A percentile compares a stretch with the other conserved stretches of the same genome.
These are phyloP conservation scores for Hypoxylon fragiforme DNA, from an alignment of 495 filamentous ascomycete genomes.

Conservation along the genomic window DNA sequence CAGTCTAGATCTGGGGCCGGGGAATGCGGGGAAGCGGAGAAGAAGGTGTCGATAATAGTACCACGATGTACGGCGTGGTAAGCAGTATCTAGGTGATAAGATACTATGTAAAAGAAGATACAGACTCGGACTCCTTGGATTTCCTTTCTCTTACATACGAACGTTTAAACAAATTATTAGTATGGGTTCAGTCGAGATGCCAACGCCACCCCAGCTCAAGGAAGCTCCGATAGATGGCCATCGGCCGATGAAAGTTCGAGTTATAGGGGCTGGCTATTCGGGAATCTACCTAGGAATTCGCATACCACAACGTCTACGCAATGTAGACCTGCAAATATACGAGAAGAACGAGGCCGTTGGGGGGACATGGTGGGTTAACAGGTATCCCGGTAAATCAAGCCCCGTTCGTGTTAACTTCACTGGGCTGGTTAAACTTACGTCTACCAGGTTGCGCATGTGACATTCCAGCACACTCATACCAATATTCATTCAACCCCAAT, in stretches of 20 bases:
- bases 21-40: constrained; percentile 17
- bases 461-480: constrained; percentile 59
- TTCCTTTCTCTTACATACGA: not conserved
- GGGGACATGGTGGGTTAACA: constrained; percentile 51
- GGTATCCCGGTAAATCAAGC: constrained; percentile 43
- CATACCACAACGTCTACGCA: constrained; percentile 48
- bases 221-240: constrained; percentile 49
- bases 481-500: constrained; percentile 69
- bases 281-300: constrained; percentile 48
- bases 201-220: constrained; percentile 40
- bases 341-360: constrained; percentile 49
- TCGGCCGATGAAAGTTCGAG: constrained; percentile 49
- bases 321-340: constrained; percentile 48
- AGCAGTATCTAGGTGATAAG: not conserved
- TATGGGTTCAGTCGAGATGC: constrained; percentile 22
- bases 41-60: not conserved
- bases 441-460: constrained; percentile 47
- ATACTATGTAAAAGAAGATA: not conserved
- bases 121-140: not conserved
- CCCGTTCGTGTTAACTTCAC: not conserved
- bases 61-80: not conserved
- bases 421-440: constrained; percentile 4
- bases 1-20: not conserved
- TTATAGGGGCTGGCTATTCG: constrained; percentile 55
- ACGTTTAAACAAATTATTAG: not conserved